Conservation (phyloP, 108 stramenopile species). For the Fistulifera solaris region DNA sequence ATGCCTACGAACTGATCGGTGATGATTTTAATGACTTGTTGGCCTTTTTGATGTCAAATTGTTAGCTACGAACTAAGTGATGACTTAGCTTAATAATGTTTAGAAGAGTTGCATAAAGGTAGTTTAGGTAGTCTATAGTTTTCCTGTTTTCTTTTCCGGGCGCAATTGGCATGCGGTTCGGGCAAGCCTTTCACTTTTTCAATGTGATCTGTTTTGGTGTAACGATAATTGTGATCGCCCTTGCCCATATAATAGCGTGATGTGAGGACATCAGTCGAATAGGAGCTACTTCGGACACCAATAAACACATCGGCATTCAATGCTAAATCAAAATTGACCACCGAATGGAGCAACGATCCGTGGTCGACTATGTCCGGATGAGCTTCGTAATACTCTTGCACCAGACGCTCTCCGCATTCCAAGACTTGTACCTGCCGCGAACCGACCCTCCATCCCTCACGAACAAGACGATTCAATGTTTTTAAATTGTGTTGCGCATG, state of each 20-base stretch:
- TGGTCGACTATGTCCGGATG: constrained; percentile 18
- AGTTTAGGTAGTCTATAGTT: background rate
- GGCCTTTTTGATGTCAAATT: constrained; percentile 39
- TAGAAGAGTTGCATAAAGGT: background rate
- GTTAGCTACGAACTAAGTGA: background rate
- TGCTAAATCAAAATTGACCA: constrained; percentile 63
- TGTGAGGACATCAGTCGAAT: constrained; percentile 60
- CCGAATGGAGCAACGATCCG: constrained; percentile 40
- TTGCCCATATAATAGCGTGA: constrained; percentile 50
- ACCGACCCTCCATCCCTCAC: background rate
- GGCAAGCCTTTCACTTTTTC: constrained; percentile 29
- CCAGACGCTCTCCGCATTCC: constrained; percentile 48
- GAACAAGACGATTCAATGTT: constrained; percentile 12
- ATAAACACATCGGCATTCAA: constrained; percentile 43
- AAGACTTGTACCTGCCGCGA: constrained; percentile 26
- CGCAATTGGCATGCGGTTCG: constrained; percentile 29
- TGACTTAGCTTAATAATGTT: background rate
- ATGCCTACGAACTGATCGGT: constrained; percentile 71
- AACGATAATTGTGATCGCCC: constrained; percentile 29
- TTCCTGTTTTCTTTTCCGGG: constrained; percentile 1
- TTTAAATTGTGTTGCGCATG: constrained; percentile 29
- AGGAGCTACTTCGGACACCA: constrained; percentile 49
- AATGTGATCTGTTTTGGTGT: constrained; percentile 21
- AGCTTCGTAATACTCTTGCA: constrained; percentile 21
- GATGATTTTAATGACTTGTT: constrained; percentile 79